Conservation (phyloP, 805 yeast genomes). For the Naumovozyma baii region DNA sequence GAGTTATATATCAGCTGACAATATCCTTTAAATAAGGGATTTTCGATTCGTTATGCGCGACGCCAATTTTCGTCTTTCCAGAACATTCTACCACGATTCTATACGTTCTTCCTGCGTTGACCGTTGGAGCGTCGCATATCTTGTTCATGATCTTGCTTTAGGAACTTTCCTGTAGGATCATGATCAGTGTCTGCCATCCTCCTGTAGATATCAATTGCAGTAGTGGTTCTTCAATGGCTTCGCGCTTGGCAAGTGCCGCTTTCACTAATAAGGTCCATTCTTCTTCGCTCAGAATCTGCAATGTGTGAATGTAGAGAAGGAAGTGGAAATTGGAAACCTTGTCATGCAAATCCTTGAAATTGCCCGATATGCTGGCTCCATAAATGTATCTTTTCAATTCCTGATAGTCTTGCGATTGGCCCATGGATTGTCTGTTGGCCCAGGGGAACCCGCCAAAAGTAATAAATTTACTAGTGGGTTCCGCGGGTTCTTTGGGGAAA, state of each 20-base stretch:
- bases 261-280: conserved; percentile 45
- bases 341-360: conserved; percentile 28
- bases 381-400: conserved; percentile 44
- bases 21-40: too few relatives aligned
- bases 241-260: conserved; percentile 38
- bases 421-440: conserved; percentile 70
- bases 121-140: too few relatives aligned
- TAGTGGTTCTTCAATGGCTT: conserved; percentile 42
- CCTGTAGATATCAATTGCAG: conserved; percentile 38
- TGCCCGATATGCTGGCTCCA: conserved; percentile 19
- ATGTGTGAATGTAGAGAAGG: conserved; percentile 44
- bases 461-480: conserved; percentile 42
- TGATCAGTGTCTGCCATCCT: conserved; percentile 75
- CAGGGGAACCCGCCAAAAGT: conserved; percentile 48
- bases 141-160: neutral
- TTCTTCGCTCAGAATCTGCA: conserved; percentile 46
- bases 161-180: conserved; percentile 36
- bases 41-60: too few relatives aligned
- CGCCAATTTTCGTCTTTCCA: too few relatives aligned
- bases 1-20: too few relatives aligned
- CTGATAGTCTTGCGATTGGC: conserved; percentile 58
- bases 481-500: conserved; percentile 50
- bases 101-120: neutral
- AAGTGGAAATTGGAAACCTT: conserved; percentile 68
- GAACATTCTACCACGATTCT: neutral